phyloP scores from a whole-genome alignment of 805 yeast genomes.

The Candida argentea region DNA sequence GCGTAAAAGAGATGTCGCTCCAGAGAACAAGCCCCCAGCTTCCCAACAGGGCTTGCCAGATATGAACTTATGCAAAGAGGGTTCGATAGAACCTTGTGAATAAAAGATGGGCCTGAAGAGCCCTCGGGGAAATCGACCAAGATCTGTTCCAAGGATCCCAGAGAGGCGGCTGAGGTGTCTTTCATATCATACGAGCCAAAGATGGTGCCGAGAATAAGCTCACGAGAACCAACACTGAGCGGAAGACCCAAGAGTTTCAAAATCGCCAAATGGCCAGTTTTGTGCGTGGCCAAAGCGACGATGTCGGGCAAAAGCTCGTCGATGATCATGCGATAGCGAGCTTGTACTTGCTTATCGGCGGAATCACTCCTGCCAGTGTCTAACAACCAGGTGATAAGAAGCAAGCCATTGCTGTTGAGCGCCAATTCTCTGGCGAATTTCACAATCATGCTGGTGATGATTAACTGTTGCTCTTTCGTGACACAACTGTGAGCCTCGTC shows the following conservation, averaged over 20 bases:
- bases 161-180: constrained; percentile 14
- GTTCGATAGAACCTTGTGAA: constrained; percentile 69
- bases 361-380: constrained; percentile 51
- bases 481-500: constrained; percentile 25
- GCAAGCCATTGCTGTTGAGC: constrained; percentile 76
- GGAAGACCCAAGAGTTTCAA: constrained; percentile 68
- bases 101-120: constrained; percentile 41
- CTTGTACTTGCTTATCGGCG: constrained; percentile 31
- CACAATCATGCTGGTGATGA: constrained; percentile 70
- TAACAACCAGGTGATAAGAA: constrained; percentile 86
- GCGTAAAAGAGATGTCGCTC: constrained; percentile 45
- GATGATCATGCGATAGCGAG: constrained; percentile 52
- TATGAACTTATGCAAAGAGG: constrained; percentile 40
- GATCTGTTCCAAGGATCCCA: constrained; percentile 44
- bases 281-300: constrained; percentile 61
- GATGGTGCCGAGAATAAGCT: constrained; percentile 50
- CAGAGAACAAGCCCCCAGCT: too few species aligned
- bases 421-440: constrained; percentile 71
- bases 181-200: constrained; percentile 40
- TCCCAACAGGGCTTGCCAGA: constrained; percentile 2
- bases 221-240: constrained; percentile 52
- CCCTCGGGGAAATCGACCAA: constrained; percentile 58
- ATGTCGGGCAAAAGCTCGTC: constrained; percentile 53
- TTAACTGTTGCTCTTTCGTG: constrained; percentile 54
- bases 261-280: constrained; percentile 74